Base-by-base conservation (phyloP, 495 filamentous ascomycete genomes). In the Penicillium bovifimosum region DNA sequence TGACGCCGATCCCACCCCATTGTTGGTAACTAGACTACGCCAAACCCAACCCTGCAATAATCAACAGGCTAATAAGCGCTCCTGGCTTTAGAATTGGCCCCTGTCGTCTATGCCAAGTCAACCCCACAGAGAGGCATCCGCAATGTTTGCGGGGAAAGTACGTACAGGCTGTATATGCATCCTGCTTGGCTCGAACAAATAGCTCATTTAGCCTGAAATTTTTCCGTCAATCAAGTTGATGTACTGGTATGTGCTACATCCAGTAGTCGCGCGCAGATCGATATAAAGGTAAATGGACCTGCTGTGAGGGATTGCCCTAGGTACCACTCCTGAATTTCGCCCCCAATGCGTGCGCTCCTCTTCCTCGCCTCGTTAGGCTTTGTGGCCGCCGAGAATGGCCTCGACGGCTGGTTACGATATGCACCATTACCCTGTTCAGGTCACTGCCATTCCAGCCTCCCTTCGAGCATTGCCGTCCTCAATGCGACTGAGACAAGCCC, bases 391-490 rank as follows among this genome's bases (percentile, higher is more conserved):
- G 81, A 88, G 55, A 76, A 80, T 56, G 85, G 85, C 11, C 63
- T 80, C 18, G 68, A 75, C 42, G 84, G 73, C 49, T 88, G 85
- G 85, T 61, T 88, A 33, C 78, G 84, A 41, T 87, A 87, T 65
- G 79, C 83, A 17, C 73, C 75, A 9, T 52, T 86, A 35, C 70
- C 76, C 2, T 58, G 66, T 41, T 66, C 74, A 28, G 52, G 63
- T 41, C 54, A 54, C 32, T 73, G 67, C 36, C 66, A 64, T 26
- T 58, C 50, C 17, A 55, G 38, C 2, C 52, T 80, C 14, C 80
- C 80, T 13, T 69, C 75, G 6, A 68, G 46, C 9, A 79, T 88
- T 39, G 64, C 84, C 47, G 70, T 75, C 17, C 69, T 86, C 50
- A 85, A 82, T 59, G 61, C 55, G 14, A 76, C 74, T 28, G 58